Percentiles rank a stretch among this genome's conserved stretches.
Evolutionary conservation across 305 asterid species (phyloP).

Genomic region (Andrographis paniculata): DNA sequence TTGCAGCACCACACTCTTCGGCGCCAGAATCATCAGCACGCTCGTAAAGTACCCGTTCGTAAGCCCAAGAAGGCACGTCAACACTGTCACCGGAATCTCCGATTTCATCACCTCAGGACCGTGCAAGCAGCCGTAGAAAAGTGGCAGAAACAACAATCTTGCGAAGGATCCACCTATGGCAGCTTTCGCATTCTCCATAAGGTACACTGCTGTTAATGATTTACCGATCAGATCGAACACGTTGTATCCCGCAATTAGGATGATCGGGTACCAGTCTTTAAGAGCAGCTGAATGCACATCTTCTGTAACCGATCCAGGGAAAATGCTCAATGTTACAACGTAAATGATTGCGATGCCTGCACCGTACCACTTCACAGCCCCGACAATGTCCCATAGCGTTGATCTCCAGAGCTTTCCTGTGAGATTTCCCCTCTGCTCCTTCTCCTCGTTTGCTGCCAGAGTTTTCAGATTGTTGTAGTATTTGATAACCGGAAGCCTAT

Average conservation of each 20-base stretch:
- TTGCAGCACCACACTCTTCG: slow-evolving; percentile 62
- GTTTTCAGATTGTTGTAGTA: slow-evolving; percentile 58
- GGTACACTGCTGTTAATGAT: slow-evolving; percentile 48
- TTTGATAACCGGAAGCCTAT: slow-evolving; percentile 69
- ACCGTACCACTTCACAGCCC: slow-evolving; percentile 84
- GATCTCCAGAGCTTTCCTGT: slow-evolving; percentile 57
- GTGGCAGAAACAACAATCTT: slow-evolving; percentile 71
- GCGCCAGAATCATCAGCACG: slow-evolving; percentile 63
- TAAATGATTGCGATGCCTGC: slow-evolving; percentile 41
- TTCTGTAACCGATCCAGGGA: slow-evolving; percentile 87
- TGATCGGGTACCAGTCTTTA: slow-evolving; percentile 82
- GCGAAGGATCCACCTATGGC: slow-evolving; percentile 61
- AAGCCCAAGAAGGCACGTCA: slow-evolving; percentile 81
- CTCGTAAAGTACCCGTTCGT: slow-evolving; percentile 80
- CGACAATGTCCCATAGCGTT: slow-evolving; percentile 57
- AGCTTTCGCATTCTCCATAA: slow-evolving; percentile 47
- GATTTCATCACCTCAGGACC: slow-evolving; percentile 66
- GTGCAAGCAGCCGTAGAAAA: slow-evolving; percentile 75
- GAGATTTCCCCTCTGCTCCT: slow-evolving; percentile 53
- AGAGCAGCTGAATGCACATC: slow-evolving; percentile 71
- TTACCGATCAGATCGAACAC: slow-evolving; percentile 79
- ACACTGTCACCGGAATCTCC: slow-evolving; percentile 68
- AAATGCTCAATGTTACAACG: slow-evolving; percentile 71
- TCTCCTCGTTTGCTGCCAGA: slow-evolving; percentile 58
- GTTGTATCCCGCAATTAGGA: slow-evolving; percentile 65